Base-by-base conservation (phyloP, 2,329 filamentous ascomycete genomes). In the Penicillium crustosum region DNA sequence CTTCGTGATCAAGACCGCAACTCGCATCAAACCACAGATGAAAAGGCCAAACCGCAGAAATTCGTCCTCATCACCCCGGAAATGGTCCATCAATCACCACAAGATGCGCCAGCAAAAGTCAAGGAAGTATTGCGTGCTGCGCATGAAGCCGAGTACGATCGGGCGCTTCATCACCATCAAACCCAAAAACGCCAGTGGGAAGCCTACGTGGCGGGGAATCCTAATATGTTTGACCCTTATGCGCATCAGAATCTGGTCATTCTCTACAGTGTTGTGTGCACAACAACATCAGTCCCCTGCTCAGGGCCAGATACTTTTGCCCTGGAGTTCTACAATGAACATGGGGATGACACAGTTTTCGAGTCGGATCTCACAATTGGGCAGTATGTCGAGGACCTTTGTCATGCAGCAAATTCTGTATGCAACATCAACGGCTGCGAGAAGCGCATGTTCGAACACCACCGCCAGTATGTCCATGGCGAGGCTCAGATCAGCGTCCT, bases 141-240 rank as follows among this genome's bases (percentile, higher is more conserved):
- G 13, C 93, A 97, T 73, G 91, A 97, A 71, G 93, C 93, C 2
- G 94, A 99, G 73, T 97, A 97, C 67, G 93, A 99, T 72, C 96
- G 94, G 75, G 93, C 93, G 1, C 78, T 95, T 35, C 91, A 97
- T 75, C 92, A 93, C 66, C 99, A 97, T 71, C 86, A 92, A 72
- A 97, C 91, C 0, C 93, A 97, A 71, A 96, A 92, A 56, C 86
- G 91, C 31, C 93, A 97, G 66, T 99, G 94, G 94, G 94, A 99
- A 71, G 90, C 91, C 29, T 96, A 96, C 68, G 88, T 97, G 23
- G 87, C 93, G 50, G 91, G 91, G 15, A 95, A 94, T 65, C 80
- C 89, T 33, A 89, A 95, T 68, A 82, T 97, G 1, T 99, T 97
- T 66, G 92, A 99, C 70, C 94, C 95, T 0, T 94, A 92, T 70